Evolutionary conservation across 257 asterid genomes (phyloP), one percentile per base, ranked within the genome.

Genomic region (Ilex aquifolium): DNA sequence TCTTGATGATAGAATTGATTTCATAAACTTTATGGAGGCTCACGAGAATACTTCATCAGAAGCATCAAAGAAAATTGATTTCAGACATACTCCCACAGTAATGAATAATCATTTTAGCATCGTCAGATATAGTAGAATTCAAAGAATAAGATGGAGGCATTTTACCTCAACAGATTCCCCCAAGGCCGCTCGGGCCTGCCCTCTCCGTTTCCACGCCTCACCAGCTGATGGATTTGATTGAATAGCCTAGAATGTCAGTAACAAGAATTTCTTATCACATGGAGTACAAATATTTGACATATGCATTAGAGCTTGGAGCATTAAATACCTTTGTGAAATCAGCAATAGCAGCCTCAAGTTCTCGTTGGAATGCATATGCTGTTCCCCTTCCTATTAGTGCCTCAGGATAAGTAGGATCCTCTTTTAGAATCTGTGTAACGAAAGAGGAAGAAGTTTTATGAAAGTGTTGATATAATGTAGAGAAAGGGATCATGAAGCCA

Each of bases 191-290:
- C 82, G 89, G 60, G 97, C 99, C 80, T 93, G 99, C 61, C 99
- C 99, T 81, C 99, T 77, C 71, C 99, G 96, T 74, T 93, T 93
- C 96, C 96, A 93, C 63, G 99, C 99, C 77, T 93, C 97, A 14
- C 95, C 97, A 14, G 99, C 99, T 55, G 85, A 79, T 68, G 97
- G 97, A 73, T 90, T 90, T 73, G 89, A 78, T 70, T 81, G 78
- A 78, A 93, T 90, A 36, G 99, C 99, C 99, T 93, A 71, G 68
- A 27, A 10, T 0, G 46, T 27, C 13, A 31, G 49, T 21, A 11
- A 55, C 17, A 54, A 31, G 42, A 8, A 36, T 36, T 36, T 4
- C 42, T 36, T 36, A 36, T 36, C 42, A 36, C 42, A 0, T 4
- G 42, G 42, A 36, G 42, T 8, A 4, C 8, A 8, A 39, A 11